Base-by-base conservation (phyloP, 495 filamentous ascomycete genomes). In the Tricharina praecox region DNA sequence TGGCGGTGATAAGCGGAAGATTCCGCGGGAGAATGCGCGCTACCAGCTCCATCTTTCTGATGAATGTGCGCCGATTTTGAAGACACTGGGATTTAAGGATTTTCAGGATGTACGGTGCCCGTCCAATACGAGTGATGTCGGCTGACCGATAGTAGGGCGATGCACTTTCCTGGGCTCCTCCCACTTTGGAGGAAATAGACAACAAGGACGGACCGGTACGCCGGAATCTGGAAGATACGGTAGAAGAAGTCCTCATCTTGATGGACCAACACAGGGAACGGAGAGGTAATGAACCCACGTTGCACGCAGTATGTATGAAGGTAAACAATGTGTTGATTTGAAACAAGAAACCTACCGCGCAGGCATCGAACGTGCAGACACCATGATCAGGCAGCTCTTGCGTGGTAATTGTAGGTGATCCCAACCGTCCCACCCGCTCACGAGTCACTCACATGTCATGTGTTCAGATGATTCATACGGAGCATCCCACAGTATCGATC, bases 161-260 rank as follows among this genome's bases (percentile, higher is more conserved):
- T 21, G 8, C 25, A 16, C 20, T 34, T 18, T 32, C 18, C 46
- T 59, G 56, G 56, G 49, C 19, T 21, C 56, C 56, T 2, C 50
- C 55, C 11, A 23, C 41, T 1, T 23, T 24, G 15, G 38, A 23
- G 23, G 19, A 54, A 23, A 28, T 58, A 11, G 16, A 50, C 24
- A 35, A 58, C 30, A 20, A 24, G 4, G 18, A 46, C 7, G 53
- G 54, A 18, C 15, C 38, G 30, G 35, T 30, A 4, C 45, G 23
- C 21, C 40, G 39, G 15, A 48, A 59, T 30, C 45, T 50, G 15
- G 25, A 49, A 8, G 56, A 47, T n/a, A 54, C 58, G 40, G 25
- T 58, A n/a, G 55, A 59, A 26, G 56, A 59, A 38, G 34, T 59
- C 34, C 48, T 45, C 34, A 58, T 59, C 33, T n/a, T 59, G 43